Evolutionary conservation across 1,284 basidiomycete genomes (phyloP).

Genomic region (Athelia psychrophila): DNA sequence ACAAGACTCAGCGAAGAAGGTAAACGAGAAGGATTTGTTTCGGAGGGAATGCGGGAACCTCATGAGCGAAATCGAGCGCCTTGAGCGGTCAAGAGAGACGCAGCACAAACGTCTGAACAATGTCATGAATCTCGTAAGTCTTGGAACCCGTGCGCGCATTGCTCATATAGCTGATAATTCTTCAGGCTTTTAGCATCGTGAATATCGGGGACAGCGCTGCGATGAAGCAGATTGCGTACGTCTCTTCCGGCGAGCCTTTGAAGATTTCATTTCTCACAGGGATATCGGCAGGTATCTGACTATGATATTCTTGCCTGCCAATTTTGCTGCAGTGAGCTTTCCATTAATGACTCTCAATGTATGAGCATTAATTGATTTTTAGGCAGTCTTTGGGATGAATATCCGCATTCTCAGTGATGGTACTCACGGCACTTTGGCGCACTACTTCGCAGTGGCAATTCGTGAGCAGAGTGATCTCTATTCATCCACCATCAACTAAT

Average conservation of each 20-base stretch:
- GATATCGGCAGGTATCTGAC: not conserved
- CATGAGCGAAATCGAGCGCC: conserved; percentile 36
- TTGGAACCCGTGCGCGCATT: not conserved
- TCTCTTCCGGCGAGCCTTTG: not conserved
- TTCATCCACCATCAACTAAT: not conserved
- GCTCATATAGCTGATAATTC: not conserved
- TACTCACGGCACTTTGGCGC: conserved; percentile 26
- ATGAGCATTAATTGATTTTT: not conserved
- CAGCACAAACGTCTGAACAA: conserved; percentile 43
- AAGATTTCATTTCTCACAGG: not conserved
- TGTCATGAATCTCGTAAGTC: conserved; percentile 42
- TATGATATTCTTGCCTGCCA: not conserved
- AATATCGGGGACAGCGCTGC: conserved; percentile 45
- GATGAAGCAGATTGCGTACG: conserved; percentile 31
- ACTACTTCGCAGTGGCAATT: conserved; percentile 23
- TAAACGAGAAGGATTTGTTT: conserved; percentile 19
- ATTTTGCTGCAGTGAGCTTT: conserved; percentile 15
- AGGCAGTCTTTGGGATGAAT: conserved; percentile 43
- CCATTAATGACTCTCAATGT: not conserved
- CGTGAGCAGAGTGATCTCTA: no score
- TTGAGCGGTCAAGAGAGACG: conserved; percentile 35
- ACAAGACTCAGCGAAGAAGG: conserved; percentile 7
- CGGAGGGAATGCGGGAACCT: conserved; percentile 31
- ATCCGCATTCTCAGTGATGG: conserved; percentile 29
- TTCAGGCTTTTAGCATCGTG: conserved; percentile 46